phyloP scores from a whole-genome alignment of 2,329 filamentous ascomycete species.

The Fusarium sp. region DNA sequence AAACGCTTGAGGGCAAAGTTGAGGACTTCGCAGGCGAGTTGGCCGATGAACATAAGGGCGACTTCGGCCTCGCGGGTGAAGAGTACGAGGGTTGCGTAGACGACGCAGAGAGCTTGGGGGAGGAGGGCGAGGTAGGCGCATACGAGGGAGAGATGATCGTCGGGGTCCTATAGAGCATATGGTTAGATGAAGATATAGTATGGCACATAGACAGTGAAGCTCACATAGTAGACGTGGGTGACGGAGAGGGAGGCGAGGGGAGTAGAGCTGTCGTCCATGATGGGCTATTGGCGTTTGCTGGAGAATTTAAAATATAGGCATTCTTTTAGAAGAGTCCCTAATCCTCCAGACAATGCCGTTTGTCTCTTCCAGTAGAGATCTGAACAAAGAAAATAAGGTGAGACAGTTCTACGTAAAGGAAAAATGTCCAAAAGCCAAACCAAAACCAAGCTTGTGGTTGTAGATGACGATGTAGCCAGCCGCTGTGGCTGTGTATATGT shows the following conservation, averaged over 20 bases:
- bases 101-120: slow-evolving; percentile 90
- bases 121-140: slow-evolving; percentile 96
- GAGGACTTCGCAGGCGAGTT: slow-evolving; percentile 90
- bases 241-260: slow-evolving; percentile 91
- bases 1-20: slow-evolving; percentile 92
- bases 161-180: slow-evolving; percentile 78
- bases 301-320: slow-evolving; percentile 17
- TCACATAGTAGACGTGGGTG: slow-evolving; percentile 96
- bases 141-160: slow-evolving; percentile 85
- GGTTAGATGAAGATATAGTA: slow-evolving; percentile 4
- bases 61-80: slow-evolving; percentile 93
- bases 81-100: slow-evolving; percentile 92
- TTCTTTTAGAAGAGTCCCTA: slow-evolving; percentile 11
- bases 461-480: slow-evolving; percentile 24
- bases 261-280: slow-evolving; percentile 50
- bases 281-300: slow-evolving; percentile 15
- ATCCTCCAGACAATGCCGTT: neutral
- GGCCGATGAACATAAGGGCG: slow-evolving; percentile 89
- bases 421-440: slow-evolving; percentile 4
- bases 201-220: slow-evolving; percentile 49
- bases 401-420: neutral
- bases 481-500: slow-evolving; percentile 25
- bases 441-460: slow-evolving; percentile 20
- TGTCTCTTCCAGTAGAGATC: neutral
- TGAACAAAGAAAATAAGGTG: neutral